phyloP scores from a whole-genome alignment of 208 protist genomes.

The Porcisia deanei region DNA sequence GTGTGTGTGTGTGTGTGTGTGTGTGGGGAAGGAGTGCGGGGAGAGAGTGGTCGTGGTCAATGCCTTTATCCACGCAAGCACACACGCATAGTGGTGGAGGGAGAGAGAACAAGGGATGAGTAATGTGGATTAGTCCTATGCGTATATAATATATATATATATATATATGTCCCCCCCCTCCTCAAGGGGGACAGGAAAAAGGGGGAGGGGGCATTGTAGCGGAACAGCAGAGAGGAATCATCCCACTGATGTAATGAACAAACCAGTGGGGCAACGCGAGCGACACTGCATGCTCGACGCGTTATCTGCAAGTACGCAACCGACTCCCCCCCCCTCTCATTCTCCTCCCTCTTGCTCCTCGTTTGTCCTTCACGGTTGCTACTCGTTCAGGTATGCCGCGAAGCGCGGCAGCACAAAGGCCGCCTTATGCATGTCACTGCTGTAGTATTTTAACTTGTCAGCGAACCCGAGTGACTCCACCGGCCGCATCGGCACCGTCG shows the following conservation, averaged over 20 bases:
- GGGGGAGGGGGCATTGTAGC: too few species aligned
- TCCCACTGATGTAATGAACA: too few species aligned
- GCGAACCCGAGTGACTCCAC: slow-evolving; percentile 72
- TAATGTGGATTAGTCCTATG: too few species aligned
- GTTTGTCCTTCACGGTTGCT: background rate
- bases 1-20: too few species aligned
- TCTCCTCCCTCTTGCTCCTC: background rate
- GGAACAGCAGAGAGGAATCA: too few species aligned
- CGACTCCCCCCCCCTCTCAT: background rate
- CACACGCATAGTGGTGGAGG: background rate
- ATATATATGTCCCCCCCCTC: too few species aligned
- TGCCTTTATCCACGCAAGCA: background rate
- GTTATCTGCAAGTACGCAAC: too few species aligned
- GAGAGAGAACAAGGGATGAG: too few species aligned
- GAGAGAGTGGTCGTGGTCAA: background rate
- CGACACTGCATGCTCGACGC: too few species aligned
- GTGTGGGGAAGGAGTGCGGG: background rate
- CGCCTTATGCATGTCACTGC: slow-evolving; percentile 76
- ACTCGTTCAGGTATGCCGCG: slow-evolving; percentile 67
- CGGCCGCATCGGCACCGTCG: slow-evolving; percentile 57
- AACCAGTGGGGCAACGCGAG: too few species aligned
- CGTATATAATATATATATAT: too few species aligned
- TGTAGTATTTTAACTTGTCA: slow-evolving; percentile 87
- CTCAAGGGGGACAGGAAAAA: too few species aligned
- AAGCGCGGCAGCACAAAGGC: slow-evolving; percentile 86